Evolutionary conservation across 305 asterid genomes (phyloP), one percentile per base, ranked within the genome.

Genomic region (Rubia peregrina): DNA sequence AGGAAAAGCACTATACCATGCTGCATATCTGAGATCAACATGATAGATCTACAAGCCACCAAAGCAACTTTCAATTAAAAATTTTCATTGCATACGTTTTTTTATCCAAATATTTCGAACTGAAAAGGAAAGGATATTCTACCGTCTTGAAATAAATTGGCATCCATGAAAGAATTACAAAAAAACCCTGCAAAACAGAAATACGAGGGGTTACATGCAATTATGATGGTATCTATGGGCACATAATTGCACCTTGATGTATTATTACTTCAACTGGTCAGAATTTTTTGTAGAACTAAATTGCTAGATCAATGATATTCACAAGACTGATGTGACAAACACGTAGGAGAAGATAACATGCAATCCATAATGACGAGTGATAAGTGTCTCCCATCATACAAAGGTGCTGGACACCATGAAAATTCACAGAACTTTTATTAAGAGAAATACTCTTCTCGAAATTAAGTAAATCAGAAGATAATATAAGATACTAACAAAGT

Each of bases 1-100:
- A 42, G 98, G 97, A 81, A 88, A 86, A 65, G 97, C 98, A 78
- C 98, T 93, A 77, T 90, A 93, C 98, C 97, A 93, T 41, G 98
- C 96, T 77, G 97, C 98, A 67, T 89, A 91, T 88, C 95, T 86
- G 68, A 93, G 95, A 78, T 93, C 97, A 68, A 93, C 96, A 75
- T 76, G 89, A 82, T 79, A 87, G 72, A 93, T 87, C 98, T 93
- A 76, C 84, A 86, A 77, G 73, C 65, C 74, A 78, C 71, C 41
- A 19, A 36, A 76, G 61, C 26, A 19, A 68, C 53, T 33, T 44
- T 30, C 33, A 63, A 70, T 74, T 66, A 42, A 65, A 76, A 68
- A 69, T 73, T 67, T 46, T n/a, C 61, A 36, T 56, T 12, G 36
- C 72, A 65, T 13, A 42, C 38, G 16, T n/a, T 6, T 43, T 12